Evolutionary conservation across 164 flowering plant genomes (phyloP).

Genomic region (Paratinospora sagittata): DNA sequence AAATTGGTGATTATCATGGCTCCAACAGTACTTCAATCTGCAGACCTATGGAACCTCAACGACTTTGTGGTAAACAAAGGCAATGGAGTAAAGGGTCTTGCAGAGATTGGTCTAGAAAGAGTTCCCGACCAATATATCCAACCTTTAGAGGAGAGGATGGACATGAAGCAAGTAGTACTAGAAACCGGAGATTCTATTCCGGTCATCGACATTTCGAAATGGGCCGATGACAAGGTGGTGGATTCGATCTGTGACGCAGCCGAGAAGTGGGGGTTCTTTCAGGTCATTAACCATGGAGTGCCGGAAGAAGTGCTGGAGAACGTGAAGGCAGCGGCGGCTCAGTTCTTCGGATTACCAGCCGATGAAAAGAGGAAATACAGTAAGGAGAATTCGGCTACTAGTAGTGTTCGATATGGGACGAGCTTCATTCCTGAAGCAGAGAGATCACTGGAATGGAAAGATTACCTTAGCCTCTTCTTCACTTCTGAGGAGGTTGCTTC

Average conservation of each 20-base stretch:
- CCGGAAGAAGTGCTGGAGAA: conserved; percentile 23
- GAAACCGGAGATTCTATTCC: conserved; percentile 23
- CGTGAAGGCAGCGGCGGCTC: conserved; percentile 20
- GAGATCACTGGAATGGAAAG: conserved; percentile 37
- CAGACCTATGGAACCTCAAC: background rate
- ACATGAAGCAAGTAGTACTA: background rate
- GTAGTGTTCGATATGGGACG: conserved; percentile 25
- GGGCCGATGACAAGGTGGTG: conserved; percentile 16
- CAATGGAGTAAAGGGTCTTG: conserved; percentile 11
- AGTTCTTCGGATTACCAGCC: conserved; percentile 28
- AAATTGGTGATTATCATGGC: background rate
- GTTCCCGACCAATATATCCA: conserved; percentile 15
- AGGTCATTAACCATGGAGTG: conserved; percentile 31
- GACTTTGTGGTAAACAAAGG: conserved; percentile 12
- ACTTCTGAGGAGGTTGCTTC: conserved; percentile 29
- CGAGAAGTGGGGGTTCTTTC: conserved; percentile 33
- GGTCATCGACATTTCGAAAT: conserved; percentile 27
- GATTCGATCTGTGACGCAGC: conserved; percentile 28
- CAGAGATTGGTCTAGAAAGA: conserved; percentile 8
- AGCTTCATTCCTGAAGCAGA: conserved; percentile 31
- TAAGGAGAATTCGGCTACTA: conserved; percentile 21
- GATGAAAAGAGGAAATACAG: conserved; percentile 27
- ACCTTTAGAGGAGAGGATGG: conserved; percentile 18
- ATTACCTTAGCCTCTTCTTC: conserved; percentile 32
- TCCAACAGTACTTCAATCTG: conserved; percentile 4